Base-by-base conservation (phyloP, 164 flowering plant genomes). In the Vitis rupestris region DNA sequence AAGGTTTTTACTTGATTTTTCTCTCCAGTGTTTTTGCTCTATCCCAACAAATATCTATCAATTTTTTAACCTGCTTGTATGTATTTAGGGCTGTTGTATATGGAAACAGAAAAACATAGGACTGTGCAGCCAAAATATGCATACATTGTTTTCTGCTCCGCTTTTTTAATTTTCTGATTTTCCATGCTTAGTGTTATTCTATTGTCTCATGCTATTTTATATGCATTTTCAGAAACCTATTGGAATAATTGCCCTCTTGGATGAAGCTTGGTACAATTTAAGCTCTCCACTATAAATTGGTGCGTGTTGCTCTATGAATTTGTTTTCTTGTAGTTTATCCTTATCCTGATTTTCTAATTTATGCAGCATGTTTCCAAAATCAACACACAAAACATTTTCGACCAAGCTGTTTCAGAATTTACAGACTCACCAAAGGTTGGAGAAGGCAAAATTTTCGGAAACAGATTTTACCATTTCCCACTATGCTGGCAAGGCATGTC, bases 311-410 rank as follows among this genome's bases (percentile, higher is more conserved):
- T 63, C 12, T 61, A 54, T 64, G 30, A 52, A 58, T 23, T 50
- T 60, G 55, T 48, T 48, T 10, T 0, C 14, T 55, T 60, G 54
- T 63, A 59, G 59, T 67, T 69, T 77, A 71, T 72, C 63, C 79
- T 79, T 73, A 76, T 82, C 79, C 77, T 80, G 69, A 77, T 79
- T 75, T 76, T 75, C 65, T 49, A 65, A 44, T 82, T 63, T 70
- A 23, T 88, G 87, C 91, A 96, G 99, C 85, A 90, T 96, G 99
- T 96, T 96, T 78, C 99, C 99, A 5, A 96, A 83, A 76, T 93
- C 99, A 72, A 96, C 98, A 0, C 92, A 96, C 80, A 86, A 76
- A 75, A 89, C 97, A 64, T 93, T 96, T 83, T 73, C 99, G 14
- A 91, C 80, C 69, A 96, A 86, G 85, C 79, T 96, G 54, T 93